A percentile compares a stretch with the other conserved stretches of the same genome.
Evolutionary conservation across 1,284 basidiomycete genomes (phyloP).

Genomic region (Leccinum fallax): DNA sequence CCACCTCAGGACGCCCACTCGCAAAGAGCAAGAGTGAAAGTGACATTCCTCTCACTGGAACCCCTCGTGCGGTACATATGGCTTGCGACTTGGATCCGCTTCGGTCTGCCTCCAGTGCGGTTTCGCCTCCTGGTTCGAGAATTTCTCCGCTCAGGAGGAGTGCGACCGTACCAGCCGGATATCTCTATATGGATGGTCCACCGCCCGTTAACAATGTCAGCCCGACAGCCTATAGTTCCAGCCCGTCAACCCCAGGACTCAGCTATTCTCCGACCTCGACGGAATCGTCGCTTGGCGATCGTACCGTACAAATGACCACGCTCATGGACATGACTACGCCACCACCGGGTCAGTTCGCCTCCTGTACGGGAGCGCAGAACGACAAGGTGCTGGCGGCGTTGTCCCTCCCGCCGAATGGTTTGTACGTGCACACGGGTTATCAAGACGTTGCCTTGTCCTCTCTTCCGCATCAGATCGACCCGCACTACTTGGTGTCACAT

Average conservation of each 20-base stretch:
- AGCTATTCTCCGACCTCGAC: constrained; percentile 59
- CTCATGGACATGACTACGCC: constrained; percentile 46
- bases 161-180: constrained; percentile 25
- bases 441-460: constrained; percentile 17
- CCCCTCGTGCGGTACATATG: neutral
- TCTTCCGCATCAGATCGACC: constrained; percentile 14
- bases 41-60: constrained; percentile 19
- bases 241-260: constrained; percentile 53
- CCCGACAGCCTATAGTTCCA: constrained; percentile 27
- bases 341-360: constrained; percentile 33
- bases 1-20: constrained; percentile 29
- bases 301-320: constrained; percentile 53
- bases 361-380: constrained; percentile 34
- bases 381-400: constrained; percentile 29
- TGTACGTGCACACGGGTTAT: constrained; percentile 22
- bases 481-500: constrained; percentile 17
- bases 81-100: constrained; percentile 7
- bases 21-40: constrained; percentile 33
- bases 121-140: constrained; percentile 16
- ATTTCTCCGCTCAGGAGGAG: constrained; percentile 24
- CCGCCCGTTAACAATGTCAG: constrained; percentile 11
- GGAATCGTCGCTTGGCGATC: constrained; percentile 54
- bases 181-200: constrained; percentile 18
- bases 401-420: constrained; percentile 15
- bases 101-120: neutral